Conservation (phyloP, 2,329 filamentous ascomycete species). For the Aureobasidium sp. region DNA sequence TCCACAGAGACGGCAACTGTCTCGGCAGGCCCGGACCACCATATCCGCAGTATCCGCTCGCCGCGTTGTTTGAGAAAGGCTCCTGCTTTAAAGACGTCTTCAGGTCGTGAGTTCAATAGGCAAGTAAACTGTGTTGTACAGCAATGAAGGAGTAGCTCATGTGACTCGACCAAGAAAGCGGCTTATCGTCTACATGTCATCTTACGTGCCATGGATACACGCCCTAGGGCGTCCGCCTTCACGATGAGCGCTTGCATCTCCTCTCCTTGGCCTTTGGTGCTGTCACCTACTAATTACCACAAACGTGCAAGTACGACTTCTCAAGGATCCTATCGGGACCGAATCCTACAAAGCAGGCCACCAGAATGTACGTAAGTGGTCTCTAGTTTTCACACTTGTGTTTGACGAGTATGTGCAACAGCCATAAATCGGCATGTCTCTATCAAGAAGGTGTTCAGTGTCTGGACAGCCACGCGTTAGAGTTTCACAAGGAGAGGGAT, state of each 20-base stretch:
- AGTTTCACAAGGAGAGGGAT: not conserved
- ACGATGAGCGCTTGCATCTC: not conserved
- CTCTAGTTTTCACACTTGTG: not conserved
- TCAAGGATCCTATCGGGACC: not conserved
- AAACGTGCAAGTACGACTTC: not conserved
- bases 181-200: too few species aligned
- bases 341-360: not conserved
- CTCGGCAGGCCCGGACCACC: not conserved
- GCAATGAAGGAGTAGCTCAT: not conserved
- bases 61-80: not conserved
- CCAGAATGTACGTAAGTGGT: not conserved
- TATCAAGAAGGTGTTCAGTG: not conserved
- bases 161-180: not conserved
- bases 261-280: not conserved
- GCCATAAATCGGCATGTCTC: not conserved
- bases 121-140: not conserved
- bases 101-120: not conserved
- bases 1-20: not conserved
- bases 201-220: not conserved
- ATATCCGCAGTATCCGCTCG: not conserved
- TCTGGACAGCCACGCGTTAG: not conserved
- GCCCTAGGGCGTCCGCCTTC: not conserved
- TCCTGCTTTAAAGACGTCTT: not conserved
- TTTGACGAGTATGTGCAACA: not conserved
- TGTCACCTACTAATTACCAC: not conserved